phyloP scores from a whole-genome alignment of 164 flowering plant species.

The Stephania cephalantha region DNA sequence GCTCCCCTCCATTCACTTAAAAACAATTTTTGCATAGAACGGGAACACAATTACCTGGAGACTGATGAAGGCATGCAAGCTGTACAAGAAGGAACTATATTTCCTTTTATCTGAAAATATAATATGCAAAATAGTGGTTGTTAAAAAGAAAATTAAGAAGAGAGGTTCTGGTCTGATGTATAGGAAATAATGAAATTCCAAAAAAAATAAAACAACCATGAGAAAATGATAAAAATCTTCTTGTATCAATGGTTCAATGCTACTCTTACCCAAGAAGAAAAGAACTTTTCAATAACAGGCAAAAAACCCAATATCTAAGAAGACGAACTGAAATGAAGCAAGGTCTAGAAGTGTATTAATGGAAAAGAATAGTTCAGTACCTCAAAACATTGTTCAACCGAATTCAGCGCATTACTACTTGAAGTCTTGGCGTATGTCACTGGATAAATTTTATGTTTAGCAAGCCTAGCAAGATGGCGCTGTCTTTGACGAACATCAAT shows the following conservation, averaged over 20 bases:
- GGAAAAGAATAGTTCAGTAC: constrained; percentile 26
- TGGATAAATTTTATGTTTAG: constrained; percentile 31
- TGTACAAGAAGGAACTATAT: constrained; percentile 33
- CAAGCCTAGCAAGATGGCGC: constrained; percentile 23
- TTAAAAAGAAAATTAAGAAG: not conserved
- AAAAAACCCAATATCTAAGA: not conserved
- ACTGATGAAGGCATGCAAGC: constrained; percentile 69
- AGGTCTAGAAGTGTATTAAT: not conserved
- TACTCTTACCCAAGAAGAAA: not conserved
- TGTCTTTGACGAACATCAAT: constrained; percentile 70
- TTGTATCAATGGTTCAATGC: not conserved
- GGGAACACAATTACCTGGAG: constrained; percentile 45
- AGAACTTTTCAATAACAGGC: not conserved
- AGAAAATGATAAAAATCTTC: not conserved
- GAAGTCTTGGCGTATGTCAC: constrained; percentile 14
- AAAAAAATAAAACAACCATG: not conserved
- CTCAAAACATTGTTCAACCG: constrained; percentile 43
- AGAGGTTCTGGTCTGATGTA: not conserved
- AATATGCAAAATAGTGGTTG: constrained; percentile 2
- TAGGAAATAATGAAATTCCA: not conserved
- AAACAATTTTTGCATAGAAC: not conserved
- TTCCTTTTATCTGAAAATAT: constrained; percentile 60
- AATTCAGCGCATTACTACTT: constrained; percentile 16
- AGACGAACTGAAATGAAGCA: not conserved
- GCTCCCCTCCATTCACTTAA: not conserved